Base-by-base conservation (phyloP, 768 basidiomycete genomes). In the Tulasnella sp. region DNA sequence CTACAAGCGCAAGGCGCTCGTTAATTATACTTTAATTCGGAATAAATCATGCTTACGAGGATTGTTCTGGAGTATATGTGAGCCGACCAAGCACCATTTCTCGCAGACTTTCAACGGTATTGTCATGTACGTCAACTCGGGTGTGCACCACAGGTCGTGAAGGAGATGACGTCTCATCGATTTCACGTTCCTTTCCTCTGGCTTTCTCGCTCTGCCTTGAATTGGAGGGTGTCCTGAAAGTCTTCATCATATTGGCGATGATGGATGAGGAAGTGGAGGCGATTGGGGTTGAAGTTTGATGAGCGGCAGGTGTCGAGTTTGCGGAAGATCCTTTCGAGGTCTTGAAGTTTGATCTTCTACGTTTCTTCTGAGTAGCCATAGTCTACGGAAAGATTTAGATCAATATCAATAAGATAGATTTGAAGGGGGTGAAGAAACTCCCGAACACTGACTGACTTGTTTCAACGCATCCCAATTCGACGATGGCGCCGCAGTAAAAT, bases 71-170 rank as follows among this genome's bases (percentile, higher is more conserved):
- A 1, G 64, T 62, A 56, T 72, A 66, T 12, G 67, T 64, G 2
- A 70, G 43, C 37, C 71, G 58, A 22, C 77, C 80, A 4, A 67
- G 60, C 3, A 79, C 69, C 77, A 81, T 78, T 45, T 64, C 67
- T 39, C 72, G 71, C 22, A 82, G 61, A 1, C 57, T 55, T 12
- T 65, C 56, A 15, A 74, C 34, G 13, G 74, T 74, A 60, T 78
- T 75, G 27, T 72, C 45, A 71, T 73, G 59, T 70, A 69, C 4
- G 59, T 34, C 44, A 27, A 57, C 27, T 27, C 56, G 53, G 42
- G 57, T 47, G 50, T 60, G 60, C 16, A 59, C 15, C n/a, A 50
- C 39, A 16, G 57, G 56, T 1, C 57, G 49, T 0, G 41, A 29
- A 40, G 39, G 39, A 40, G 39, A 40, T 20, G 39, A 40, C n/a